Evolutionary conservation across 495 filamentous ascomycete species (phyloP).

Genomic region (Hyphodiscus hymeniophilus): DNA sequence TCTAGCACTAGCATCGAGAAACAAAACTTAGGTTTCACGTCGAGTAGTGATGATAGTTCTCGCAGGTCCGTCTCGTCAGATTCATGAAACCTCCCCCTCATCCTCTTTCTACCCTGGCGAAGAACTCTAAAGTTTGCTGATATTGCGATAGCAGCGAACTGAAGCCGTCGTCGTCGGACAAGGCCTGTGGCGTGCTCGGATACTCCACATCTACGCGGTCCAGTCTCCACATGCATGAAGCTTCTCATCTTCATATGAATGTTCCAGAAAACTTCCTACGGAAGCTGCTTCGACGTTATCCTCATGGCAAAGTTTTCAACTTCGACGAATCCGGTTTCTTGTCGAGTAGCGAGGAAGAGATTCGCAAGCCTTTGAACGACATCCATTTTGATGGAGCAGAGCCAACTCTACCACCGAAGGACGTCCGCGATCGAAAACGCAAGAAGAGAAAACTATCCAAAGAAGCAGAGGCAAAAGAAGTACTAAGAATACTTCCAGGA

Average conservation of each 20-base stretch:
- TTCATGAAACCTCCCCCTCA: conserved; percentile 13
- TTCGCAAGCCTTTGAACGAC: neutral
- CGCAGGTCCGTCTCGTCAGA: neutral
- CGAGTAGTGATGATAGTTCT: neutral
- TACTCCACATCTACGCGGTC: neutral
- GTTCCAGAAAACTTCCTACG: conserved; percentile 17
- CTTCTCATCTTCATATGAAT: neutral
- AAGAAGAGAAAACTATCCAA: conserved; percentile 14
- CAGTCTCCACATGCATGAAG: neutral
- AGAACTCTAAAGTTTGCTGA: too few species aligned
- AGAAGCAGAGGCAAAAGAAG: neutral
- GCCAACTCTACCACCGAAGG: neutral
- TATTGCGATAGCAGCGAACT: too few species aligned
- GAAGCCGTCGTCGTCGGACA: too few species aligned
- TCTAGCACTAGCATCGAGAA: conserved; percentile 14
- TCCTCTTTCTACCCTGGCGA: conserved; percentile 11
- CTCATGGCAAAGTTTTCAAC: conserved; percentile 34
- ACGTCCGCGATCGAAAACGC: conserved; percentile 8
- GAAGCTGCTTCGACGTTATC: conserved; percentile 29
- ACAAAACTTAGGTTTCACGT: conserved; percentile 6
- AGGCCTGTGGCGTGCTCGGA: conserved; percentile 19
- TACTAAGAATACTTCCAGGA: conserved; percentile 28
- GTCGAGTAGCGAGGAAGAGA: conserved; percentile 22
- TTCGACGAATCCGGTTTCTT: too few species aligned
- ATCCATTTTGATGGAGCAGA: neutral